Evolutionary conservation across 257 asterid genomes (phyloP), one percentile per base, ranked within the genome.

Genomic region (Cynanchum wilfordii): DNA sequence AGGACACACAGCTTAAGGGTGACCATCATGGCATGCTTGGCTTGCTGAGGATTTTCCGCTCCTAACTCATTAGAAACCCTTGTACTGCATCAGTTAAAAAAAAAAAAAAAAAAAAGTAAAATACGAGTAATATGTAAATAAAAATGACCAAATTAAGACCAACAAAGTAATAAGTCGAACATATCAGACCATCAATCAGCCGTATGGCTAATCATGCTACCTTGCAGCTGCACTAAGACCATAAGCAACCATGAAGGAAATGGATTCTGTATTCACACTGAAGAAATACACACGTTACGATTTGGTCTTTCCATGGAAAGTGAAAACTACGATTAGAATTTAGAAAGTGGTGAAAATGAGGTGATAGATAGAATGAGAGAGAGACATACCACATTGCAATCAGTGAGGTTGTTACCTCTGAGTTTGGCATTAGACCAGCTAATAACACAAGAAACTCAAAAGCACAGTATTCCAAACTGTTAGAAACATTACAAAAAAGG

Each of bases 21-120:
- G 44, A 93, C 96, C 11, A 13, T 55, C 94, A 84, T 84, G 17
- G 96, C 94, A 5, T 76, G 89, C 78, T 79, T 91, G 0, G 98
- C 98, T 76, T 77, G 69, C 27, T 57, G 72, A 0, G 92, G 86
- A 55, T 86, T 76, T 36, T 96, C 97, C 1, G 88, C 88, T 38
- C 96, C 97, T 30, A 93, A 55, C 84, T 89, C 96, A 71, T 93
- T 93, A 15, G 97, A 86, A 72, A 93, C 97, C 82, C 98, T 86
- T 0, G 96, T 88, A 85, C 97, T 93, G 94, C 81, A 80, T 71
- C 2, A 67, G 6, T 52, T 1, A 40, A 45, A 33, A 3, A 33
- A 33, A 4, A 33, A 33, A 33, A 4, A 33, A 33, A 33, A 33
- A 33, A 33, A 5, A 33, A 33, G 38, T 5, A 33, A 50, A 19